Evolutionary conservation across 805 yeast species (phyloP).

Genomic region (Candida easanensis): DNA sequence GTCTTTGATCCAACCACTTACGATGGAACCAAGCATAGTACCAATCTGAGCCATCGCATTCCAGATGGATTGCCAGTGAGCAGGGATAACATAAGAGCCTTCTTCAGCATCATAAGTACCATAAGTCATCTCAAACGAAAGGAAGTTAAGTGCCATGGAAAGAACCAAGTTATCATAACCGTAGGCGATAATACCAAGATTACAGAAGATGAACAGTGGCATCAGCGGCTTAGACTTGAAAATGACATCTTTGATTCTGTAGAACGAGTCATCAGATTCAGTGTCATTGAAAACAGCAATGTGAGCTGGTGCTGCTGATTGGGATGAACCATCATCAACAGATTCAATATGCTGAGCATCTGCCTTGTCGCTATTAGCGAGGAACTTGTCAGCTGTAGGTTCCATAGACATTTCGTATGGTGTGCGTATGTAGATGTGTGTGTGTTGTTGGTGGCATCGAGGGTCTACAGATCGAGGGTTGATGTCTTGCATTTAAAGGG

Average conservation of each 20-base stretch:
- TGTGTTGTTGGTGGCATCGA: no score
- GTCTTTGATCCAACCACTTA: not conserved
- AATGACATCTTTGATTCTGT: no score
- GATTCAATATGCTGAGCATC: not conserved
- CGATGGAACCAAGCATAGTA: not conserved
- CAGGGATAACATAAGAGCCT: not conserved
- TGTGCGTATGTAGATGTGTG: no score
- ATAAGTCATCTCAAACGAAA: not conserved
- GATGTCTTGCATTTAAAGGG: no score
- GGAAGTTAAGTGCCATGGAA: conserved; percentile 1
- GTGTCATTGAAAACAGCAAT: not conserved
- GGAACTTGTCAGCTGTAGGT: not conserved
- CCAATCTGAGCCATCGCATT: conserved; percentile 2
- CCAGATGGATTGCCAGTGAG: conserved; percentile 4
- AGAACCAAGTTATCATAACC: conserved; percentile 1
- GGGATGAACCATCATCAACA: not conserved
- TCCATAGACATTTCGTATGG: no score
- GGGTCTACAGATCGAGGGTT: no score
- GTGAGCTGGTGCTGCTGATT: not conserved
- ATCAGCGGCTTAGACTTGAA: not conserved
- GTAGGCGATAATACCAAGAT: conserved; percentile 1
- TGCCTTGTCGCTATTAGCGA: not conserved
- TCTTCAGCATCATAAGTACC: not conserved
- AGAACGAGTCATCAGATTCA: no score
- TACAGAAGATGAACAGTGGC: conserved; percentile 1